Evolutionary conservation across 2,329 filamentous ascomycete genomes (phyloP), one percentile per base, ranked within the genome.

Genomic region (Pseudogymnoascus sp.): DNA sequence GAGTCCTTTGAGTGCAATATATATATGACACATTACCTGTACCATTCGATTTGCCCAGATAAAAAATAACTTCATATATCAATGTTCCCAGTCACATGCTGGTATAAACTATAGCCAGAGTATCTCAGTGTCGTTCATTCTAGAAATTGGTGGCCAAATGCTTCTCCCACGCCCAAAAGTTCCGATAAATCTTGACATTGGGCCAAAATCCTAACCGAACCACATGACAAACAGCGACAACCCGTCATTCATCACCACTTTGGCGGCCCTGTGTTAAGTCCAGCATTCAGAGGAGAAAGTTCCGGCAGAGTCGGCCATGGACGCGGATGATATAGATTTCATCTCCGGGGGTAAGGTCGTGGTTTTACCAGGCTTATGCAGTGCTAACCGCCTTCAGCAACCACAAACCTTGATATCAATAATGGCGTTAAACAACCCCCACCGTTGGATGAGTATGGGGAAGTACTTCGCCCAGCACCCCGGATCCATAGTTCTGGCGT

Each of bases 401-500:
- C 69, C 57, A 64, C 66, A 43, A 63, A 66, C 20, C 64, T 72
- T 60, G 61, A 67, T 60, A 65, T 72, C 60, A 60, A 69, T 53
- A 64, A 70, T 64, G 64, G 63, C 22, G 60, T 63, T 22, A 64
- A 41, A 43, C 62, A 67, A 57, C 66, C 60, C 33, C 30, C 57
- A 3, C 38, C 63, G 2, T 68, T 70, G 61, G 61, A 65, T 35
- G 65, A 62, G 20, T 69, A 64, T 35, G 66, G 69, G 38, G 57
- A 62, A 36, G 66, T 68, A 39, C 70, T 68, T 53, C 69, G 68
- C 53, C 67, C 68, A 50, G 65, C 69, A 41, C 71, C 71, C 9
- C 67, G 67, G 58, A 60, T 73, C 35, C 65, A 69, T 25, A 72
- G 66, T 58, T 74, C 77, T 8, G 82, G 83, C 38, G 72, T 87